Evolutionary conservation across 1,284 basidiomycete genomes (phyloP).

Genomic region (Meripilus lineatus): DNA sequence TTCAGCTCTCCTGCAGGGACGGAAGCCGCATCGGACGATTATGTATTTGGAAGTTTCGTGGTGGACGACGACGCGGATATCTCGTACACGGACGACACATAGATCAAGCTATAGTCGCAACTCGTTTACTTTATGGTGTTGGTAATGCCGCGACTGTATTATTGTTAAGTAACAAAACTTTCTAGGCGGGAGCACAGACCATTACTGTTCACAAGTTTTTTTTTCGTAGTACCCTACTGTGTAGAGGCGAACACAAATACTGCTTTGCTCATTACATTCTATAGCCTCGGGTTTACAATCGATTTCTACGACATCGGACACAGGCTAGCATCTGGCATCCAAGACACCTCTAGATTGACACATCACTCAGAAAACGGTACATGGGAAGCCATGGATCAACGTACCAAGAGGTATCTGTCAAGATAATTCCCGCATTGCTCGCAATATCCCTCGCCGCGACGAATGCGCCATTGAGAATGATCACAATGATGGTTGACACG

Average conservation of each 20-base stretch:
- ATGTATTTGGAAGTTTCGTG: slow-evolving; percentile 70
- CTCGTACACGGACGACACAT: too few species aligned
- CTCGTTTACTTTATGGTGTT: too few species aligned
- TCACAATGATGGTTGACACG: slow-evolving; percentile 41
- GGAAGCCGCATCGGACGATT: slow-evolving; percentile 51
- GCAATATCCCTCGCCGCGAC: slow-evolving; percentile 34
- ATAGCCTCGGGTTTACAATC: slow-evolving; percentile 4
- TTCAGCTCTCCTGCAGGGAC: slow-evolving; percentile 57
- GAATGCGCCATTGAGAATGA: slow-evolving; percentile 34
- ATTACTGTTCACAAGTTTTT: too few species aligned
- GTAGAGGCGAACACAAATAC: too few species aligned
- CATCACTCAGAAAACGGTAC: neutral
- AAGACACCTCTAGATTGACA: slow-evolving; percentile 1
- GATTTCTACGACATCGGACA: slow-evolving; percentile 6
- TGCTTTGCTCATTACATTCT: too few species aligned
- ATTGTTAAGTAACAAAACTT: too few species aligned
- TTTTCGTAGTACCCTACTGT: too few species aligned
- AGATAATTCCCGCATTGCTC: slow-evolving; percentile 35
- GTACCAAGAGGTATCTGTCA: slow-evolving; percentile 21
- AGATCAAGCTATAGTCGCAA: too few species aligned
- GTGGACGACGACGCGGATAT: slow-evolving; percentile 66
- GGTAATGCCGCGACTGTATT: too few species aligned
- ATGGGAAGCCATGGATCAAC: slow-evolving; percentile 7
- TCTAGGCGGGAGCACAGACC: too few species aligned
- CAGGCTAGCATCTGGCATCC: slow-evolving; percentile 7